These are phyloP conservation scores for Zygoascus flipseniorum DNA, from an alignment of 805 yeast genomes.

Conservation along the genomic window DNA sequence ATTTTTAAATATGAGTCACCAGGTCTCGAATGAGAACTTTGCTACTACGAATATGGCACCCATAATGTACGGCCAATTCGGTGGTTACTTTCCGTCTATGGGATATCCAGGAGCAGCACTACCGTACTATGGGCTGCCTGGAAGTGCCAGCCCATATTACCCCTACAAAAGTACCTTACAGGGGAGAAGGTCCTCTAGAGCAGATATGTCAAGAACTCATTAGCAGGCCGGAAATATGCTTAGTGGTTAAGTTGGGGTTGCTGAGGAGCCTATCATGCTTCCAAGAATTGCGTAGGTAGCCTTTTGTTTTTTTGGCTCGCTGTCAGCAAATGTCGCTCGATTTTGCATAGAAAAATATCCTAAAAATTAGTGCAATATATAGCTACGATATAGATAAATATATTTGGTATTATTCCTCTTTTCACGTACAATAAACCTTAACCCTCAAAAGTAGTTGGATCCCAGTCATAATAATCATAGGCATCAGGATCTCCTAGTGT, in stretches of 20 bases:
- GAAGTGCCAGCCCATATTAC: background rate
- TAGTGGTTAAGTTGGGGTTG: too few species aligned
- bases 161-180: too few species aligned
- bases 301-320: too few species aligned
- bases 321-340: too few species aligned
- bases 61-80: background rate
- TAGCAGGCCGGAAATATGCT: too few species aligned
- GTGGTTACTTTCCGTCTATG: background rate
- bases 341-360: too few species aligned
- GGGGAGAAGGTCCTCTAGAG: background rate
- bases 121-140: background rate
- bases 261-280: too few species aligned
- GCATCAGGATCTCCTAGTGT: slow-evolving; percentile 10
- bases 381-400: too few species aligned
- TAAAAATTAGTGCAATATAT: too few species aligned
- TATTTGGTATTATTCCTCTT: too few species aligned
- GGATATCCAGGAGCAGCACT: background rate
- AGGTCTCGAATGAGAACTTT: background rate
- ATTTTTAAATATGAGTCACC: background rate
- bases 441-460: slow-evolving; percentile 11
- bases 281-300: too few species aligned
- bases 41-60: background rate
- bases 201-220: too few species aligned
- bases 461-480: slow-evolving; percentile 14
- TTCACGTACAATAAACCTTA: background rate